Evolutionary conservation across 345 rosid species (phyloP).

Genomic region (Hibiscus mutabilis): DNA sequence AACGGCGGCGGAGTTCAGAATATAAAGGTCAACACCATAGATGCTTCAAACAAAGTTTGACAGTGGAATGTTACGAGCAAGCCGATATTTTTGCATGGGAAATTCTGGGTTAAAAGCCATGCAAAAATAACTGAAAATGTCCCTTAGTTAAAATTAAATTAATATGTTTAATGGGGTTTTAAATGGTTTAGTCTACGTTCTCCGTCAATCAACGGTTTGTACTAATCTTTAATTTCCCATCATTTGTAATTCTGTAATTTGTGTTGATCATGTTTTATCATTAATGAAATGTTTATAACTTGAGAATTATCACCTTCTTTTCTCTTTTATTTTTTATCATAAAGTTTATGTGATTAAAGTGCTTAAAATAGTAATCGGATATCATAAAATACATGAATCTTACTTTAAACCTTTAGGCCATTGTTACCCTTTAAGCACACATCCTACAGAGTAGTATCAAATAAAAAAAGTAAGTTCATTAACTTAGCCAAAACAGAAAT

Average conservation of each 20-base stretch:
- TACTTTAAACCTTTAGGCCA: neutral
- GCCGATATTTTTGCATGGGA: neutral
- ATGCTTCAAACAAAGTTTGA: conserved; percentile 9
- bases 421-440: neutral
- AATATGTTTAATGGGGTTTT: neutral
- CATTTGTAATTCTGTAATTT: neutral
- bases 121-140: neutral
- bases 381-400: neutral
- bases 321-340: neutral
- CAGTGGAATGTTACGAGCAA: neutral
- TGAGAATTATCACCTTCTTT: neutral
- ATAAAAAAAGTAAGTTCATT: neutral
- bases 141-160: neutral
- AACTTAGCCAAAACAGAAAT: neutral
- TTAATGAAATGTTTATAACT: neutral
- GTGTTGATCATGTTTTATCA: neutral
- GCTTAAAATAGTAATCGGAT: neutral
- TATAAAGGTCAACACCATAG: conserved; percentile 12
- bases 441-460: neutral
- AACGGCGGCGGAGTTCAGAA: conserved; percentile 16
- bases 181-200: neutral
- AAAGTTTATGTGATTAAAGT: neutral
- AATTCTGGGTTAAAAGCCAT: neutral
- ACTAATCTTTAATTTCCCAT: neutral
- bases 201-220: neutral